A percentile compares a stretch with the other conserved stretches of the same genome.
Conservation (phyloP, 2,329 filamentous ascomycete species). For the Akanthomyces dipterigenus region DNA sequence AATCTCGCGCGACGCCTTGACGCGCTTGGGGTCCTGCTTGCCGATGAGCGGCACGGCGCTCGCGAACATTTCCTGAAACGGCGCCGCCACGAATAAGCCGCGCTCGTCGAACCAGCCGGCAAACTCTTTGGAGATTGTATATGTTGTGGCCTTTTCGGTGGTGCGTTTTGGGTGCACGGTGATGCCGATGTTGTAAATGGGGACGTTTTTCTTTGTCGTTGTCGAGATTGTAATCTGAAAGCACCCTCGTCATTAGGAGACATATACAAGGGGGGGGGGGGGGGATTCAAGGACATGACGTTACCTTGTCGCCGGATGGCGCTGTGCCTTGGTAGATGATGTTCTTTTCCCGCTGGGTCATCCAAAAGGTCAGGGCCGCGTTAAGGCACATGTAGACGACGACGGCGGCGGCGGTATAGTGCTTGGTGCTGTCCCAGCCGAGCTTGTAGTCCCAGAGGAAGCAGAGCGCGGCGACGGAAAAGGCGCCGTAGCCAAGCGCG, state of each 20-base stretch:
- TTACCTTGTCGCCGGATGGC: constrained; percentile 61
- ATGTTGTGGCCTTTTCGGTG: constrained; percentile 33
- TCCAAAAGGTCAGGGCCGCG: constrained; percentile 72
- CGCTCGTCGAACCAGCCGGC: constrained; percentile 68
- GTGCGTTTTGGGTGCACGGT: constrained; percentile 35
- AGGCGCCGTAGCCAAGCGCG: constrained; percentile 73
- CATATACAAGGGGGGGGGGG: too few relatives aligned
- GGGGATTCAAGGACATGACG: constrained; percentile 13
- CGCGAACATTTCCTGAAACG: constrained; percentile 74
- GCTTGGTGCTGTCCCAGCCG: constrained; percentile 81
- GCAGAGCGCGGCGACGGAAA: constrained; percentile 71
- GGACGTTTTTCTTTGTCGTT: constrained; percentile 69
- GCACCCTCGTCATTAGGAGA: background rate
- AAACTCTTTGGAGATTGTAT: constrained; percentile 57
- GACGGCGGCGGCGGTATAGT: constrained; percentile 74
- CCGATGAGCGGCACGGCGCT: constrained; percentile 60
- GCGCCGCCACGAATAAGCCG: constrained; percentile 65
- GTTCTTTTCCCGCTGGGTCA: constrained; percentile 74
- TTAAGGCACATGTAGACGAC: constrained; percentile 74
- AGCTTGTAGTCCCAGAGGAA: constrained; percentile 90
- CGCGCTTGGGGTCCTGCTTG: constrained; percentile 55
- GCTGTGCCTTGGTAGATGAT: constrained; percentile 69
- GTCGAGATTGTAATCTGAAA: constrained; percentile 65
- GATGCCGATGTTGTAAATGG: constrained; percentile 71
- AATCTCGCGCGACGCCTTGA: constrained; percentile 31